A percentile compares a stretch with the other conserved stretches of the same genome.
These are phyloP conservation scores for Dipteronia sinensis DNA, from an alignment of 345 rosid genomes.

Conservation along the genomic window DNA sequence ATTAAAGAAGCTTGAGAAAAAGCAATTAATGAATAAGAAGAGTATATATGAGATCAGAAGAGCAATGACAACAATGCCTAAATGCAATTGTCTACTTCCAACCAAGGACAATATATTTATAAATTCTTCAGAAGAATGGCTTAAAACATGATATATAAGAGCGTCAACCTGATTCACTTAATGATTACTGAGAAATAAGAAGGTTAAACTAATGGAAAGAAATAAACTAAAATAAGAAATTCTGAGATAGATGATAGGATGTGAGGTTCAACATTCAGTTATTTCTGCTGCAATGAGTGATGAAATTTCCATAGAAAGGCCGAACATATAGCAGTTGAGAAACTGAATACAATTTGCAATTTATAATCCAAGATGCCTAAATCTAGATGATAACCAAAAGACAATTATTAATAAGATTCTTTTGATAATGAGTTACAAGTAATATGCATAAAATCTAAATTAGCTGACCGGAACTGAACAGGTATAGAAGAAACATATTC, in stretches of 20 bases:
- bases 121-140: neutral
- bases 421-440: neutral
- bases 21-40: neutral
- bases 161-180: neutral
- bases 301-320: too few relatives aligned
- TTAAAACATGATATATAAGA: neutral
- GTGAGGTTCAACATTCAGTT: neutral
- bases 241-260: neutral
- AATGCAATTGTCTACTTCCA: neutral
- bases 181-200: neutral
- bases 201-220: neutral
- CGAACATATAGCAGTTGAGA: too few relatives aligned
- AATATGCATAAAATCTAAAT: neutral
- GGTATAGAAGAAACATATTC: neutral
- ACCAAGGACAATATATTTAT: neutral
- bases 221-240: neutral
- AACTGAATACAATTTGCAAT: neutral
- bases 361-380: neutral
- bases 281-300: too few relatives aligned
- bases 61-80: neutral
- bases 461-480: neutral
- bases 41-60: neutral
- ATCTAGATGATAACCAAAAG: neutral
- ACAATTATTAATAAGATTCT: too few relatives aligned
- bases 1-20: constrained; percentile 1